phyloP scores from a whole-genome alignment of 768 basidiomycete genomes.

The Mycena capillaripes region DNA sequence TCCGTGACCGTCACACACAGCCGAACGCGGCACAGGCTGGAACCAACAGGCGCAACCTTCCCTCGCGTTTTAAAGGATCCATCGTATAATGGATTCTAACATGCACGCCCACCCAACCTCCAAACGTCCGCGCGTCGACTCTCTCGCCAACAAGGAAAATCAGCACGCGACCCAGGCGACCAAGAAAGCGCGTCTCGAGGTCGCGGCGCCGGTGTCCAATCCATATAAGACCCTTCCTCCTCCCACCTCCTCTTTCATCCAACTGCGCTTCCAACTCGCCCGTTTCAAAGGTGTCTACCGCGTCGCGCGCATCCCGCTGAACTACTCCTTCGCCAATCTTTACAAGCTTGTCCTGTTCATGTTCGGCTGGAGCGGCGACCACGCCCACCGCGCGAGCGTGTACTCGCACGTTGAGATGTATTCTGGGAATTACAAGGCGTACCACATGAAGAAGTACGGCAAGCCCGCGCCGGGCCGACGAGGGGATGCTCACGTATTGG shows the following conservation, averaged over 20 bases:
- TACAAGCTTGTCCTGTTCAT: slow-evolving; percentile 32
- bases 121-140: slow-evolving; percentile 8
- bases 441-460: slow-evolving; percentile 15
- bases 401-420: slow-evolving; percentile 13
- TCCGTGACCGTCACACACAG: too few species aligned
- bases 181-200: slow-evolving; percentile 4
- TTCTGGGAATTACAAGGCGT: slow-evolving; percentile 20
- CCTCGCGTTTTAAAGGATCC: too few species aligned
- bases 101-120: too few species aligned
- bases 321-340: slow-evolving; percentile 36
- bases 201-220: background rate
- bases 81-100: too few species aligned
- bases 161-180: background rate
- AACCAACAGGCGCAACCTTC: too few species aligned
- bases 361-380: slow-evolving; percentile 36
- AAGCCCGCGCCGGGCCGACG: slow-evolving; percentile 8
- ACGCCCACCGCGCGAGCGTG: slow-evolving; percentile 6
- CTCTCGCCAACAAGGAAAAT: slow-evolving; percentile 10
- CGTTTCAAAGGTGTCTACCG: slow-evolving; percentile 31
- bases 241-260: slow-evolving; percentile 7
- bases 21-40: too few species aligned
- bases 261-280: slow-evolving; percentile 9
- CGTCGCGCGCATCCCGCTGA: slow-evolving; percentile 26
- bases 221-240: background rate
- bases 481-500: background rate